Percentiles rank a stretch among this genome's conserved stretches.
phyloP scores from a whole-genome alignment of 208 protist species.

The Leishmania guyanensis region DNA sequence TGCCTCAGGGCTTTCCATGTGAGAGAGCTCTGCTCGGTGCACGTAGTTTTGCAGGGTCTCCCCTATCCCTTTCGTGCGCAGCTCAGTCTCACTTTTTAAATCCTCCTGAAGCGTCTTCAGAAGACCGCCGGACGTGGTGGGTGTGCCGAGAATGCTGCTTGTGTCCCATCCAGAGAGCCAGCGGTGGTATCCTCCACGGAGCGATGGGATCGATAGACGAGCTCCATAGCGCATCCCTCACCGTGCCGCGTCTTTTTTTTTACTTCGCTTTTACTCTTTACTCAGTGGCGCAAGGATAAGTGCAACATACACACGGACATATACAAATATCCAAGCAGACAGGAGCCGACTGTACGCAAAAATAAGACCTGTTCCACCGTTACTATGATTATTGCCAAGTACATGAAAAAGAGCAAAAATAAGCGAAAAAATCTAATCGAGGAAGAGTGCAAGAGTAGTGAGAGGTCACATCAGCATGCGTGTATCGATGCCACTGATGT shows the following conservation, averaged over 20 bases:
- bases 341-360: neutral
- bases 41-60: slow-evolving; percentile 62
- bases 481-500: neutral
- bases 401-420: no score
- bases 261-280: neutral
- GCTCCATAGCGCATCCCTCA: neutral
- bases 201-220: neutral
- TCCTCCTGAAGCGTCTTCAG: slow-evolving; percentile 65
- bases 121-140: slow-evolving; percentile 39
- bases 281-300: neutral
- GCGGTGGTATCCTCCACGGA: neutral
- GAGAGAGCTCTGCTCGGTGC: slow-evolving; percentile 59
- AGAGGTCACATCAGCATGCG: neutral
- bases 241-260: slow-evolving; percentile 1
- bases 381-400: neutral
- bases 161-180: slow-evolving; percentile 20
- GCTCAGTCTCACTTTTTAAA: slow-evolving; percentile 54
- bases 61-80: slow-evolving; percentile 43
- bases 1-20: slow-evolving; percentile 86
- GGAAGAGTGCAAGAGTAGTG: neutral
- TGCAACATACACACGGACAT: neutral
- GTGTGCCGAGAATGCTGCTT: slow-evolving; percentile 53
- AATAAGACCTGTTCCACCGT: neutral
- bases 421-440: neutral
- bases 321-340: neutral